A percentile compares a stretch with the other conserved stretches of the same genome.
Conservation (phyloP, 2,329 filamentous ascomycete genomes). For the Didymella lethalis region DNA sequence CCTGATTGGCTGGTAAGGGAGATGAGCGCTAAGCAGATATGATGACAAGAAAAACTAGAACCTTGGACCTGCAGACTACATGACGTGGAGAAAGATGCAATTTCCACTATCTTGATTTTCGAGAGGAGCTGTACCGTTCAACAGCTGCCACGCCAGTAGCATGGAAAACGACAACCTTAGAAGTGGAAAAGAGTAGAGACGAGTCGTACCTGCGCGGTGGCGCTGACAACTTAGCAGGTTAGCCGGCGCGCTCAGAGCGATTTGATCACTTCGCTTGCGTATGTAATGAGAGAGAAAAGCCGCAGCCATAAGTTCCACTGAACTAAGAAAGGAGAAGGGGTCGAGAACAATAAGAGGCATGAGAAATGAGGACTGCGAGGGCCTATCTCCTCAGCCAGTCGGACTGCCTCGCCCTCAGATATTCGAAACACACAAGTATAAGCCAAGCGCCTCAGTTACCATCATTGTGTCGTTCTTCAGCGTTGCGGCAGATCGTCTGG, state of each 20-base stretch:
- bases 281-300: neutral
- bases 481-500: slow-evolving; percentile 21
- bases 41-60: slow-evolving; percentile 4
- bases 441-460: slow-evolving; percentile 8
- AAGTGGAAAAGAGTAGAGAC: neutral
- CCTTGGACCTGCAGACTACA: slow-evolving; percentile 17
- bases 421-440: slow-evolving; percentile 8
- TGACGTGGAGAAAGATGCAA: slow-evolving; percentile 16
- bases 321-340: neutral
- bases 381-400: neutral
- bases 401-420: neutral
- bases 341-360: neutral
- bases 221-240: neutral
- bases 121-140: neutral
- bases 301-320: neutral
- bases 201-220: neutral
- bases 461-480: slow-evolving; percentile 12
- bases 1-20: slow-evolving; percentile 16
- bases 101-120: slow-evolving; percentile 13
- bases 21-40: slow-evolving; percentile 15
- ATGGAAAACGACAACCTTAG: neutral
- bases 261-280: neutral
- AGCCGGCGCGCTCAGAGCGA: neutral
- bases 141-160: slow-evolving; percentile 7
- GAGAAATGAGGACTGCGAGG: neutral